Evolutionary conservation across 1,139 yeast species (phyloP), one percentile per base, ranked within the genome.

Genomic region (Magnusiomyces sp.): DNA sequence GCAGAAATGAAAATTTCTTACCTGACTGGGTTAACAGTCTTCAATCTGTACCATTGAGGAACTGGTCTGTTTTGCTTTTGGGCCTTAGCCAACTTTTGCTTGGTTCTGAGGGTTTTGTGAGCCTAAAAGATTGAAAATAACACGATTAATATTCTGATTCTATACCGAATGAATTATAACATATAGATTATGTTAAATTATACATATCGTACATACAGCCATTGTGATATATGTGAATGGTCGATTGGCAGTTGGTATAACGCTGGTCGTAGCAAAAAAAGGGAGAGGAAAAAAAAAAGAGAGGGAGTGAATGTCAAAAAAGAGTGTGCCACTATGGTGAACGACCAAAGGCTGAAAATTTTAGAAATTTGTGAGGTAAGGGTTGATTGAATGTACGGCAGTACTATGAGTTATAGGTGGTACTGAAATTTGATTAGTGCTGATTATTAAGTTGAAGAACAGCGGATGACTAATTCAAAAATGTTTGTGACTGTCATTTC

Each of bases 1-100:
- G n/a, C n/a, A n/a, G n/a, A n/a, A n/a, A 20, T 14, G 14, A 17
- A 13, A 31, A 23, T 19, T 14, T 50, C 62, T 44, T 54, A 59
- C 92, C 65, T 87, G 82, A 92, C 85, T 70, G 83, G 89, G 95
- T 89, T 90, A 77, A 79, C 83, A 74, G 98, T 89, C 85, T 90
- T 92, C 79, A 92, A 83, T 80, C 98, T 88, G 86, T 90, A 81
- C 97, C 97, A 94, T 80, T 92, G 97, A 71, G 99, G 98, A 75
- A 94, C 85, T 73, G 97, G 97, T 82, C 98, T 88, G 94, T 90
- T 92, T 80, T 89, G 96, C 81, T 90, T 92, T 75, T 83, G 83
- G 73, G 97, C 97, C 85, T 92, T 92, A 74, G 96, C 97, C 76
- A 94, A 84, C 84, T 89, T 92, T 81, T 90, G 95, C 89, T 94